Percentiles rank a stretch among this genome's conserved stretches.
These are phyloP conservation scores for Sedum album DNA, from an alignment of 164 flowering plant species.

Conservation along the genomic window DNA sequence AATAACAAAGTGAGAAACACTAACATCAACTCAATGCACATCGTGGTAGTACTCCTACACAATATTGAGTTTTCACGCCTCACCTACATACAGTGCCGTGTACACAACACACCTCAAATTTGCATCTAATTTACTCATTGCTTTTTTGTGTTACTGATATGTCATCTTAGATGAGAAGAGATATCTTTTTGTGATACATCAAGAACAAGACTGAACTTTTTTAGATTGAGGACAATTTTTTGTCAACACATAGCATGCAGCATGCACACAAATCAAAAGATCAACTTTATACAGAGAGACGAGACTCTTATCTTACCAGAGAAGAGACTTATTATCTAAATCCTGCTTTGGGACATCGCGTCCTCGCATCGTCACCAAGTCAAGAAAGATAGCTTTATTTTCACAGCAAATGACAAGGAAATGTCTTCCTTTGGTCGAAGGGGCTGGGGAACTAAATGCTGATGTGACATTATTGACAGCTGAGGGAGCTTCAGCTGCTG, in stretches of 20 bases:
- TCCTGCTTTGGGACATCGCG: conserved; percentile 99
- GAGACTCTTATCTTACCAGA: conserved; percentile 48
- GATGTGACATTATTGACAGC: conserved; percentile 66
- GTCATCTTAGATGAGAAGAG: neutral
- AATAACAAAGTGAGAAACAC: neutral
- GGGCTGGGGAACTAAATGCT: conserved; percentile 64
- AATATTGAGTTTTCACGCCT: neutral
- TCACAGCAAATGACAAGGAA: conserved; percentile 97
- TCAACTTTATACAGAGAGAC: neutral
- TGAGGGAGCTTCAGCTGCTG: conserved; percentile 94
- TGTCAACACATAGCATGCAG: neutral
- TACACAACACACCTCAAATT: neutral
- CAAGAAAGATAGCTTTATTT: conserved; percentile 93
- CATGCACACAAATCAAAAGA: neutral
- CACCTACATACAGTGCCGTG: neutral
- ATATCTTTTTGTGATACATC: neutral
- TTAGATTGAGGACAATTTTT: neutral
- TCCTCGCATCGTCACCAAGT: conserved; percentile 98
- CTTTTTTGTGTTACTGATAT: neutral
- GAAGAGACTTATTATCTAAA: conserved; percentile 83
- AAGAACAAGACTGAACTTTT: neutral
- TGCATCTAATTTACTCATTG: neutral
- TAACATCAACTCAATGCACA: neutral
- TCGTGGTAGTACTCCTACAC: neutral
- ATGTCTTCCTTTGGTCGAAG: conserved; percentile 95